Evolutionary conservation across 2,329 filamentous ascomycete genomes (phyloP).

Genomic region (Sclerotinia glacialis): DNA sequence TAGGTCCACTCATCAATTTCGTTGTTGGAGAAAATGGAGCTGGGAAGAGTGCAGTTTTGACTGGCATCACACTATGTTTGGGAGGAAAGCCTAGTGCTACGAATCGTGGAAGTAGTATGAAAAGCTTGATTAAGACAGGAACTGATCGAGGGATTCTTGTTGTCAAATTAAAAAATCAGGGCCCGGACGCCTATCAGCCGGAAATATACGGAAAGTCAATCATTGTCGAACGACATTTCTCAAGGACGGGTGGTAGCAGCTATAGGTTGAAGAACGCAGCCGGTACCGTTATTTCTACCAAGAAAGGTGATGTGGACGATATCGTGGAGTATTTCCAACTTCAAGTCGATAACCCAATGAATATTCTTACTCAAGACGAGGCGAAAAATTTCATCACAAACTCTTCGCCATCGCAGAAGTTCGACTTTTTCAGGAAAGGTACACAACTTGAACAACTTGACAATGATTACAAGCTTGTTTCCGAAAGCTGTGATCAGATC

Average conservation of each 20-base stretch:
- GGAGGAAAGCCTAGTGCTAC: slow-evolving; percentile 91
- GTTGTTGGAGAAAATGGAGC: slow-evolving; percentile 97
- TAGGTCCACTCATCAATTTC: slow-evolving; percentile 97
- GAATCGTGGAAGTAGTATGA: slow-evolving; percentile 85
- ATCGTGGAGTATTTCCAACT: slow-evolving; percentile 91
- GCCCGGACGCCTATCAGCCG: slow-evolving; percentile 77
- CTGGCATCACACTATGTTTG: slow-evolving; percentile 89
- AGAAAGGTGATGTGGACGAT: slow-evolving; percentile 83
- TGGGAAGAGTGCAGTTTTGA: slow-evolving; percentile 93
- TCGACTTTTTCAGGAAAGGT: slow-evolving; percentile 93
- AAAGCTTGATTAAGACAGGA: slow-evolving; percentile 88
- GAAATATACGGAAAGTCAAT: slow-evolving; percentile 83
- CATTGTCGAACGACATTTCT: slow-evolving; percentile 87
- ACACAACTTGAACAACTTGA: slow-evolving; percentile 91
- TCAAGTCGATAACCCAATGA: slow-evolving; percentile 96
- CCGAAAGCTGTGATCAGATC: slow-evolving; percentile 73
- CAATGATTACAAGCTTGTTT: slow-evolving; percentile 82
- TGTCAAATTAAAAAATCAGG: slow-evolving; percentile 89
- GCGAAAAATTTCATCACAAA: slow-evolving; percentile 89
- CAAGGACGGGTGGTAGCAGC: slow-evolving; percentile 63
- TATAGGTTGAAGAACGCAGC: slow-evolving; percentile 82
- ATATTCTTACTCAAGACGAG: slow-evolving; percentile 91
- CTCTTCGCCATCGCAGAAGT: slow-evolving; percentile 80
- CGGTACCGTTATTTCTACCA: slow-evolving; percentile 72
- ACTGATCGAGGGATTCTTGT: slow-evolving; percentile 71